Base-by-base conservation (phyloP, 2,329 filamentous ascomycete genomes). In the Aspergillus melleus region DNA sequence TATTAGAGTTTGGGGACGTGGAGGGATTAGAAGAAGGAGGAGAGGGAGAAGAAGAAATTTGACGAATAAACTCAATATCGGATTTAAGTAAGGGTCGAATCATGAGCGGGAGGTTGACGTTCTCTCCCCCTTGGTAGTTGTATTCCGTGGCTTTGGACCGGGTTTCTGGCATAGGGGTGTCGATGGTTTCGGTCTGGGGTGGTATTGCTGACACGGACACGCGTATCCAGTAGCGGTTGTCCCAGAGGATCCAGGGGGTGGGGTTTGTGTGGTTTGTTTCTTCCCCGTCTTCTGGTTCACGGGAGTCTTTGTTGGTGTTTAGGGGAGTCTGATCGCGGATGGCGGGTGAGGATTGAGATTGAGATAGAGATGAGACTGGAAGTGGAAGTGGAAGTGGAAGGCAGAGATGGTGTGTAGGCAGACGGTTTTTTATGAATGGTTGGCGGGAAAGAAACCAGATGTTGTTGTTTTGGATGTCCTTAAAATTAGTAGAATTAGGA, bases 161-260 rank as follows among this genome's bases (percentile, higher is more conserved):
- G 26, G 26, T 29, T 29, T 9, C 9, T 29, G 26, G 6, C 26
- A 1, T 29, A 29, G 26, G 32, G 12, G 12, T 36, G 32, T 12
- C 11, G 32, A 12, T 36, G 32, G 32, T 36, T 4, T 11, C 4
- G 30, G 8, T 36, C 10, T 36, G 9, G 30, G 12, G 3, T 6
- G 6, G 24, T 26, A 26, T 8, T 3, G 24, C 24, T 26, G 52
- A 4, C 19, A 81, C 75, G 29, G 70, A 66, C 11, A 86, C 57
- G 2, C 76, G 77, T 52, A 87, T 75, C 85, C 85, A 87, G 70
- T 77, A 86, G 20, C 85, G 77, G 51, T 79, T 77, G 65, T 86
- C 84, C 76, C 83, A 86, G 16, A 87, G 75, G 8, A 65, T 68
- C 73, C 76, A 78, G 6, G 61, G 54, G 4, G 62, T 59, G 29